Conservation (phyloP, 805 yeast species). For the Kregervanrija delftensis region DNA sequence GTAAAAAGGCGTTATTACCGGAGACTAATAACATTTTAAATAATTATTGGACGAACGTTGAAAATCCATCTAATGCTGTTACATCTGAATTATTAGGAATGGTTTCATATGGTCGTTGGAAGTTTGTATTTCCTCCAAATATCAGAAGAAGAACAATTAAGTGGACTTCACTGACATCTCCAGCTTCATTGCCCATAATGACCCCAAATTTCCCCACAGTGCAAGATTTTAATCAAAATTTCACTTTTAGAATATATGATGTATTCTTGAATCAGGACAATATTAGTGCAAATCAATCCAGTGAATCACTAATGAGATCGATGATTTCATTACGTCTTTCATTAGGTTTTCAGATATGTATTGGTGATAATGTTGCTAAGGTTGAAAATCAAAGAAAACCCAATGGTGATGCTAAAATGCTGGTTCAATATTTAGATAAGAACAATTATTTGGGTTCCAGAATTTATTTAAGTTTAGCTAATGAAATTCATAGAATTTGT, state of each 20-base stretch:
- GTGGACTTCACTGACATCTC: conserved; percentile 91
- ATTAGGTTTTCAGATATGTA: conserved; percentile 86
- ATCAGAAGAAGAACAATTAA: conserved; percentile 64
- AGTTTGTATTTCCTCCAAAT: conserved; percentile 75
- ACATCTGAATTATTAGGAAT: conserved; percentile 47
- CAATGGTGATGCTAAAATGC: conserved; percentile 44
- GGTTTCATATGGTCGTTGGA: conserved; percentile 80
- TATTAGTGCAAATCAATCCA: conserved; percentile 42
- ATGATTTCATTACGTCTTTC: conserved; percentile 80
- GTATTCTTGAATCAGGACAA: conserved; percentile 58
- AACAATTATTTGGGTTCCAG: conserved; percentile 46
- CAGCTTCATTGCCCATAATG: conserved; percentile 85
- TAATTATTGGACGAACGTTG: conserved; percentile 54
- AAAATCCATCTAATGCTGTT: conserved; percentile 71
- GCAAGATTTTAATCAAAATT: conserved; percentile 62
- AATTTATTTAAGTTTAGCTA: conserved; percentile 69
- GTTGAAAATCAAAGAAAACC: conserved; percentile 58
- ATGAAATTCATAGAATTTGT: conserved; percentile 78
- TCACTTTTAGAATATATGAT: conserved; percentile 77
- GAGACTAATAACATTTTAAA: conserved; percentile 10
- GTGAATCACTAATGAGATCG: conserved; percentile 66
- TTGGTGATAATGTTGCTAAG: conserved; percentile 57
- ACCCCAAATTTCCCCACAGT: conserved; percentile 71
- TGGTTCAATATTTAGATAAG: conserved; percentile 49
- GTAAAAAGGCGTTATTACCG: too few species aligned